Base-by-base conservation (phyloP, 768 basidiomycete genomes). In the Mrakia gelida region DNA sequence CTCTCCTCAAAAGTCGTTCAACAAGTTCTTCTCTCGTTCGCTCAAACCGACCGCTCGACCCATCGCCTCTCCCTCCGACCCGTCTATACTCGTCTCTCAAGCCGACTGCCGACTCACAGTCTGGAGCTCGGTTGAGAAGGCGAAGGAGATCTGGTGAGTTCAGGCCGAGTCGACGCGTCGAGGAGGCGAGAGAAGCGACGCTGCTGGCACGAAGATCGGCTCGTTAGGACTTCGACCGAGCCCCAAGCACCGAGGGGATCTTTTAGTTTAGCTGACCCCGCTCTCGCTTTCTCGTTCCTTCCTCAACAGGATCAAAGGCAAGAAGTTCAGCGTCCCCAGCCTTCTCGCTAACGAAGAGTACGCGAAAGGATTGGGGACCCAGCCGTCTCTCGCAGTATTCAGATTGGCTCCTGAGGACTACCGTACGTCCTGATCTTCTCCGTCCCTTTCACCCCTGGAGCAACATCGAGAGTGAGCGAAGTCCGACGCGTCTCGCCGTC, bases 21-120 rank as follows among this genome's bases (percentile, higher is more conserved):
- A 93, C 84, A 87, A 90, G 9, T 93, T 94, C 86, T 94, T 94
- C 86, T 87, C 82, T 67, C 86, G 91, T 56, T 87, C 89, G 81
- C 86, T 93, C 72, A 87, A 86, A 76, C 86, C 88, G 0, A 88
- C 82, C 9, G 89, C 89, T 9, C 88, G 92, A 9, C 90, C 90
- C 0, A 87, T 92, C 52, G 86, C 89, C 73, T 86, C 88, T 11
- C 87, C 86, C 7, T 84, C 87, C 0, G 87, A 91, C 76, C 86
- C 88, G 0, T 80, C 82, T 7, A 86, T 87, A 34, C 84, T 93
- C 62, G 89, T 89, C 81, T 89, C 88, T n/a, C 89, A 89, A 0
- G 92, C 92, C 0, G 92, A 94, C 80, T 91, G 88, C 80, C 85
- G 92, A 26, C 82, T 94, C 73, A 91, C 90, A 0, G 92, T 92